Conservation (phyloP, 2,329 filamentous ascomycete genomes). For the Drechmeria coniospora region DNA sequence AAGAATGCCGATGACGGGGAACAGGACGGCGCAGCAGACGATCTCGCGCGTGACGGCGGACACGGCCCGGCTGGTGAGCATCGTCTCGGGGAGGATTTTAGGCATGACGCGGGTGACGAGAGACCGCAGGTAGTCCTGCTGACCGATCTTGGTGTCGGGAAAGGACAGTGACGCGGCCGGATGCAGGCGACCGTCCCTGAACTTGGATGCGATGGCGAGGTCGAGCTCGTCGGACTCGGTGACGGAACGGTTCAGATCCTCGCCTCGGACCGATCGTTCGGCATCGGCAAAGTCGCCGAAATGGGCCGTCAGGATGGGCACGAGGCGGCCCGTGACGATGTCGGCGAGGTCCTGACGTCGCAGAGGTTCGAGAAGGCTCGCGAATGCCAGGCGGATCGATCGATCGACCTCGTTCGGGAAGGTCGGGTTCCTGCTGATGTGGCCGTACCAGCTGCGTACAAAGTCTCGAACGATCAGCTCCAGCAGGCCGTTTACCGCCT, state of each 20-base stretch:
- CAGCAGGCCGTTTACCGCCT: constrained; percentile 65
- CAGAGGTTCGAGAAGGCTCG: constrained; percentile 55
- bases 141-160: constrained; percentile 67
- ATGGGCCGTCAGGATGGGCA: constrained; percentile 79
- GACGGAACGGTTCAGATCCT: constrained; percentile 72
- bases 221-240: constrained; percentile 96
- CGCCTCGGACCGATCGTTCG: constrained; percentile 72
- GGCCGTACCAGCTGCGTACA: constrained; percentile 73
- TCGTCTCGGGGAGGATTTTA: constrained; percentile 53
- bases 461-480: constrained; percentile 69
- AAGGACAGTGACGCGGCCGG: constrained; percentile 70
- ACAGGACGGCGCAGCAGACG: constrained; percentile 79
- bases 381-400: constrained; percentile 57
- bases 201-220: constrained; percentile 88
- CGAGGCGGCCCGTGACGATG: constrained; percentile 62
- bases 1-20: constrained; percentile 63
- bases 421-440: constrained; percentile 64
- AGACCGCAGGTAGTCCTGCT: constrained; percentile 77
- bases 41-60: constrained; percentile 74
- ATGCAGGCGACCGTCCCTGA: constrained; percentile 76
- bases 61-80: constrained; percentile 69
- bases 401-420: constrained; percentile 83
- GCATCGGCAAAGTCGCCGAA: constrained; percentile 84
- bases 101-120: constrained; percentile 60
- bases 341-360: constrained; percentile 70